Conservation (phyloP, 2,329 filamentous ascomycete species). For the Davidsoniella neocaledoniae region DNA sequence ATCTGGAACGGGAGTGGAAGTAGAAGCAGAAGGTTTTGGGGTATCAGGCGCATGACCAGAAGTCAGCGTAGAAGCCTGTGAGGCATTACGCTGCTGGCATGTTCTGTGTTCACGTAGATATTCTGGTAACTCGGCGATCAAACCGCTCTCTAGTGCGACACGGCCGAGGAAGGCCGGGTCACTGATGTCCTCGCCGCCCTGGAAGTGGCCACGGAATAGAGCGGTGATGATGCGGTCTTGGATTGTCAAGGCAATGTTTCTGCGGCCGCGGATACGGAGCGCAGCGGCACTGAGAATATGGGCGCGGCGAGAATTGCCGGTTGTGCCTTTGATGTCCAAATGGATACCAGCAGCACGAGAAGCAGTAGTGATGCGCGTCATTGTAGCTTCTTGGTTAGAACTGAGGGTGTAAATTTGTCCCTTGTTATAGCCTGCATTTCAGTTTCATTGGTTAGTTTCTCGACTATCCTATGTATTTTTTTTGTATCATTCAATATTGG, state of each 20-base stretch:
- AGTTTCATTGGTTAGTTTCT: neutral
- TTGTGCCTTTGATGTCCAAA: constrained; percentile 25
- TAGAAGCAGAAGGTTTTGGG: too few species aligned
- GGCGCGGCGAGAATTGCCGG: constrained; percentile 27
- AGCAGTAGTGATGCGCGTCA: constrained; percentile 19
- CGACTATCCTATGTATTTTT: too few species aligned
- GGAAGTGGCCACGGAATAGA: constrained; percentile 28
- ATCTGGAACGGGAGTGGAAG: too few species aligned
- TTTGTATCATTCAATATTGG: too few species aligned
- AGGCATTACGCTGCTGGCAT: too few species aligned
- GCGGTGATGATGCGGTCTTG: constrained; percentile 26
- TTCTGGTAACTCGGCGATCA: constrained; percentile 15
- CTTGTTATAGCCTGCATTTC: neutral
- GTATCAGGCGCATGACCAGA: too few species aligned
- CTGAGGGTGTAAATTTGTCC: neutral
- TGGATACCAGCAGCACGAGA: constrained; percentile 23
- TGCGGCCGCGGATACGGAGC: constrained; percentile 18
- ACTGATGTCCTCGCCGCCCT: constrained; percentile 25
- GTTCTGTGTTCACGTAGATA: neutral
- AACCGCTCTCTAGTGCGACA: constrained; percentile 19
- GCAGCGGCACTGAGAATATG: constrained; percentile 32
- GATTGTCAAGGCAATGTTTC: neutral
- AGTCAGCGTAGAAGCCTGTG: too few species aligned
- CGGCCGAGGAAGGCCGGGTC: constrained; percentile 23
- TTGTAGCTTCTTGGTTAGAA: neutral